Conservation (phyloP, 306 rosid species). For the Clitoria ternatea region DNA sequence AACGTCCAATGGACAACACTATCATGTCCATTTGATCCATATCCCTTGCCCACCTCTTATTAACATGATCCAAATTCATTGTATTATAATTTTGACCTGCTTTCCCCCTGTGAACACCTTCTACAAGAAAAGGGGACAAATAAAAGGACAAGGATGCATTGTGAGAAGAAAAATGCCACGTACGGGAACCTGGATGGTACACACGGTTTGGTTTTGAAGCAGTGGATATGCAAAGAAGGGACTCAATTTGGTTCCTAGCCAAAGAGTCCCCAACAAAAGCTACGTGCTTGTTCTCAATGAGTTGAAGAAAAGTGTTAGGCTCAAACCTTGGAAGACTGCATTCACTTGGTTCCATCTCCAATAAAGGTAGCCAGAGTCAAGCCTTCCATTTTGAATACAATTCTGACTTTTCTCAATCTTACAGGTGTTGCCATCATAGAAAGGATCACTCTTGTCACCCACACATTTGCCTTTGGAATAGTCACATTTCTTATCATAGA, state of each 20-base stretch:
- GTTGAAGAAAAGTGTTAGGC: conserved; percentile 50
- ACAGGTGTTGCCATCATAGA: conserved; percentile 57
- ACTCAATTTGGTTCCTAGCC: conserved; percentile 74
- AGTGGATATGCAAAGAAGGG: conserved; percentile 64
- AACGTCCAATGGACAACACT: conserved; percentile 63
- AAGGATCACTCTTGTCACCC: conserved; percentile 37
- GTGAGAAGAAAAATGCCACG: conserved; percentile 52
- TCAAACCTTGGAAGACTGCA: conserved; percentile 68
- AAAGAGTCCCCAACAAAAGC: conserved; percentile 82
- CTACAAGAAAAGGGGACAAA: conserved; percentile 79
- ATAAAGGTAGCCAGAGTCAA: conserved; percentile 44
- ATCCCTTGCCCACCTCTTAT: conserved; percentile 61
- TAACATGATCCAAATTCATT: conserved; percentile 47
- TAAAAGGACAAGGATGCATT: conserved; percentile 51
- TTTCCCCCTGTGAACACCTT: conserved; percentile 46
- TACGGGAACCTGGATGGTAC: conserved; percentile 34
- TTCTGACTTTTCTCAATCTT: conserved; percentile 55
- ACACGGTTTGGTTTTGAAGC: conserved; percentile 45
- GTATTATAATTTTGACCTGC: conserved; percentile 39
- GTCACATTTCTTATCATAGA: conserved; percentile 45
- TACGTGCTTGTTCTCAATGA: conserved; percentile 47
- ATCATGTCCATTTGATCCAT: conserved; percentile 39
- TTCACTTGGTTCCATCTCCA: conserved; percentile 71
- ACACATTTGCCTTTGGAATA: conserved; percentile 65
- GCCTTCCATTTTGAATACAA: conserved; percentile 61